phyloP scores from a whole-genome alignment of 2,329 filamentous ascomycete species.

The Sporothrix curviconia region DNA sequence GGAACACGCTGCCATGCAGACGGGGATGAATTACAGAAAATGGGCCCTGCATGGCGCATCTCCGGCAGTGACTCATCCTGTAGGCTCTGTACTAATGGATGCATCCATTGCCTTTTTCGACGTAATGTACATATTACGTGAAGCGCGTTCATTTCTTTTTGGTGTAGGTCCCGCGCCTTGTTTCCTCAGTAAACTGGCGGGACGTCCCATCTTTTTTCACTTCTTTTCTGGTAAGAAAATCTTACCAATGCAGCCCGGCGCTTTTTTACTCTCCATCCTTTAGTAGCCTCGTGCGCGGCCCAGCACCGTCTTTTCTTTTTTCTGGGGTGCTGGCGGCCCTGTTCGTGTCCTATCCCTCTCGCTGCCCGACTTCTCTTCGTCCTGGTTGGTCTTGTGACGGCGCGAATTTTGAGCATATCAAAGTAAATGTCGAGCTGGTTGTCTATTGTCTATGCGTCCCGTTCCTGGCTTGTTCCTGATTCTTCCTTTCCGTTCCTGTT shows the following conservation, averaged over 20 bases:
- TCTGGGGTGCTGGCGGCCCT: background rate
- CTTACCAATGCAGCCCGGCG: too few species aligned
- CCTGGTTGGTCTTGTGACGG: slow-evolving; percentile 7
- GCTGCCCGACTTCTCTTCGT: slow-evolving; percentile 9
- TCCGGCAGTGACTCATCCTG: slow-evolving; percentile 6
- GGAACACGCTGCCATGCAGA: background rate
- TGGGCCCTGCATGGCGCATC: background rate
- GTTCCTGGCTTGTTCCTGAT: background rate
- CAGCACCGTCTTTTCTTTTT: background rate
- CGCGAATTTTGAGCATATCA: background rate
- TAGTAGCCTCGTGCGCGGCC: slow-evolving; percentile 1
- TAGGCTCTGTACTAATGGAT: background rate
- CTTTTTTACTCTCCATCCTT: background rate
- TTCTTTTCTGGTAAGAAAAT: too few species aligned
- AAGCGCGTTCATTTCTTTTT: too few species aligned
- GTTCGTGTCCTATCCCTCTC: background rate
- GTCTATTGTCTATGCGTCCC: background rate
- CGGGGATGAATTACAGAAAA: background rate
- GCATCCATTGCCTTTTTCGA: too few species aligned
- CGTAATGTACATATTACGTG: too few species aligned
- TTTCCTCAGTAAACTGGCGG: background rate
- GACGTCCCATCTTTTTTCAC: background rate
- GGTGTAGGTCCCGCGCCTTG: background rate
- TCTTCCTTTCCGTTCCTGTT: background rate
- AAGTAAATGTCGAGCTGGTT: too few species aligned